These are phyloP conservation scores for Exserohilum turcica DNA, from an alignment of 2,329 filamentous ascomycete genomes.

Conservation along the genomic window DNA sequence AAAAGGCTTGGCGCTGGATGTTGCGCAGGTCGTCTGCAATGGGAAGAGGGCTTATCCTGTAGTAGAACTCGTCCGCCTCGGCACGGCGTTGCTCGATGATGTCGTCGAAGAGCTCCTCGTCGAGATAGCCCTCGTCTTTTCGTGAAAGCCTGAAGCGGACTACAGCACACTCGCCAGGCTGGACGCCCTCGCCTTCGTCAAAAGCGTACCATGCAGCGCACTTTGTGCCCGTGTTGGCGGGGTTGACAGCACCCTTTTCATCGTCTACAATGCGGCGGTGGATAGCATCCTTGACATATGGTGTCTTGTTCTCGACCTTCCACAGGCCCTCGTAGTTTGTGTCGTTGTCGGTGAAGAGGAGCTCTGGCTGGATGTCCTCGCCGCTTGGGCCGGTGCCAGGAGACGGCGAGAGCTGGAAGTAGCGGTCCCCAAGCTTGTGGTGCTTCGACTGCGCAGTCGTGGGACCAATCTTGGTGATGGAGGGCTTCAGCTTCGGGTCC, in stretches of 20 bases:
- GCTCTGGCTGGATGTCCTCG: constrained; percentile 80
- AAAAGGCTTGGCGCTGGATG: constrained; percentile 91
- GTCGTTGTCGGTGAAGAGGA: constrained; percentile 95
- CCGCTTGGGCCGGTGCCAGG: constrained; percentile 79
- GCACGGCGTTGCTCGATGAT: constrained; percentile 81
- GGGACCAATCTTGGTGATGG: constrained; percentile 69
- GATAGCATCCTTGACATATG: constrained; percentile 94
- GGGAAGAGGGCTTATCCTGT: constrained; percentile 85
- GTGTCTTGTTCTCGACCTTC: constrained; percentile 72
- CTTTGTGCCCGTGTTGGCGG: constrained; percentile 80
- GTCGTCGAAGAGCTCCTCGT: constrained; percentile 92
- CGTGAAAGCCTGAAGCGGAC: constrained; percentile 88
- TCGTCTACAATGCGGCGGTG: constrained; percentile 84
- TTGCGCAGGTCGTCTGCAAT: constrained; percentile 94
- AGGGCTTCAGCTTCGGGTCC: constrained; percentile 74
- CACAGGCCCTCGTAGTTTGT: constrained; percentile 84
- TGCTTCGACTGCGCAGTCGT: constrained; percentile 79
- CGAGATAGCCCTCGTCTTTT: constrained; percentile 76
- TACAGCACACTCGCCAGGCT: constrained; percentile 90
- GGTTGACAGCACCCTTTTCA: constrained; percentile 82
- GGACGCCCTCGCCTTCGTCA: constrained; percentile 84
- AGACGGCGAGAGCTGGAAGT: constrained; percentile 84
- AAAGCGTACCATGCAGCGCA: constrained; percentile 90
- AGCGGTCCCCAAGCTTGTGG: constrained; percentile 78
- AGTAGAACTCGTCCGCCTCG: constrained; percentile 98